Evolutionary conservation across 78 protist species (phyloP).

Genomic region (Anaeramoeba ignava): DNA sequence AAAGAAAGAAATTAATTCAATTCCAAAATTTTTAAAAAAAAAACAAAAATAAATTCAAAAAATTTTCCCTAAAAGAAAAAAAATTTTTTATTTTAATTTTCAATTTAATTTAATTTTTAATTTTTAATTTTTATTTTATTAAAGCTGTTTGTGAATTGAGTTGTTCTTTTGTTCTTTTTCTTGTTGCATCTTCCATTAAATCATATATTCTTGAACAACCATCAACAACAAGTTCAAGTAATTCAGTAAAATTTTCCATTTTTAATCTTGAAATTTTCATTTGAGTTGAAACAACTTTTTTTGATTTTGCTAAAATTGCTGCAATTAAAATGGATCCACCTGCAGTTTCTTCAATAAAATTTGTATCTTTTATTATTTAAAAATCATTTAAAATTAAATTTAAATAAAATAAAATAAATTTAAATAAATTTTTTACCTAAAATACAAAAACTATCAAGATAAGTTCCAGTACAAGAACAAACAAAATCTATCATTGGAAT

Average conservation of each 20-base stretch:
- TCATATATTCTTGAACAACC: not conserved
- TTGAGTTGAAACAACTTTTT: not conserved
- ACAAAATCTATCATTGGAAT: slow-evolving; percentile 69
- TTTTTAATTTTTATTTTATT: no score
- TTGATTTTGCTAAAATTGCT: not conserved
- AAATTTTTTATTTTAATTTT: no score
- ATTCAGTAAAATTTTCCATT: not conserved
- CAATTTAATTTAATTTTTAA: no score
- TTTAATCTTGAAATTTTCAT: not conserved
- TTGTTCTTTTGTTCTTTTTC: not conserved
- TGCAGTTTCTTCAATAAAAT: not conserved
- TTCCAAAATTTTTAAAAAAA: no score
- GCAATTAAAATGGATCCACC: not conserved
- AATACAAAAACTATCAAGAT: slow-evolving; percentile 40
- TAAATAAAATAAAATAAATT: no score
- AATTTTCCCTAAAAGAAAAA: no score
- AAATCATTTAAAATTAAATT: no score
- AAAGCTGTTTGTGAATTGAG: no score
- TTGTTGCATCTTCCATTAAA: not conserved
- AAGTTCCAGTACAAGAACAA: slow-evolving; percentile 37
- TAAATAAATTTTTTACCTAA: slow-evolving; percentile 16
- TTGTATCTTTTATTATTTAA: no score
- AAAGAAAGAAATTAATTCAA: no score
- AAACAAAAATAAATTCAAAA: no score
- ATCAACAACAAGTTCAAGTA: not conserved